A percentile compares a stretch with the other conserved stretches of the same genome.
phyloP scores from a whole-genome alignment of 306 rosid genomes.

The Cicer bijugum region DNA sequence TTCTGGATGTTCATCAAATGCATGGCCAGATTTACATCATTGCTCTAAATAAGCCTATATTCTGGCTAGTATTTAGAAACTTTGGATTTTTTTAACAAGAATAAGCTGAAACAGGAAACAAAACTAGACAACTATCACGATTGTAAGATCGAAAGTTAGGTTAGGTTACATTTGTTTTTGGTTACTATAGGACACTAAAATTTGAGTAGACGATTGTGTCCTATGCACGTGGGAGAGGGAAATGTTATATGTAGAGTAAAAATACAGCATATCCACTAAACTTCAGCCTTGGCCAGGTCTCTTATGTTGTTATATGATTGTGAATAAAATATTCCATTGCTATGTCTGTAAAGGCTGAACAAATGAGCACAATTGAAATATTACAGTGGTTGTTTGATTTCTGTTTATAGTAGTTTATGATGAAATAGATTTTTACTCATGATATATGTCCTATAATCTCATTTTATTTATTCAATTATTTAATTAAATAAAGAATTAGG shows the following conservation, averaged over 20 bases:
- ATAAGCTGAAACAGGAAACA: conserved; percentile 22
- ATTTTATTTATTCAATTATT: too few species aligned
- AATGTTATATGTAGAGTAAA: neutral
- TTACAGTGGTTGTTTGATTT: conserved; percentile 3
- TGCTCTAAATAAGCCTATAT: conserved; percentile 33
- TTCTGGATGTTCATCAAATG: conserved; percentile 34
- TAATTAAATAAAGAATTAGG: too few species aligned
- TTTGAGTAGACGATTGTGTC: conserved; percentile 28
- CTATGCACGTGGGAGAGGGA: neutral
- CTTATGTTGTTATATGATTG: conserved; percentile 2
- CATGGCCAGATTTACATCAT: conserved; percentile 4
- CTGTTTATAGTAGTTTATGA: neutral
- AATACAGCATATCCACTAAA: neutral
- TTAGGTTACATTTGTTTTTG: neutral
- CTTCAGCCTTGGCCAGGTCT: neutral
- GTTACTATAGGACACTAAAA: conserved; percentile 15
- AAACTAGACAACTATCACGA: conserved; percentile 7
- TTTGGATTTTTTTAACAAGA: neutral
- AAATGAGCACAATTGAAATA: neutral
- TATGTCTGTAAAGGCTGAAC: neutral
- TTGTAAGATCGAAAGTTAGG: conserved; percentile 27
- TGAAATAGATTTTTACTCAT: too few species aligned
- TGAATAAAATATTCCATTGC: neutral
- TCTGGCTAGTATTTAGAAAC: conserved; percentile 18
- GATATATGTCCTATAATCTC: too few species aligned